Conservation (phyloP, 1,284 basidiomycete species). For the Retiboletus flavoniger region DNA sequence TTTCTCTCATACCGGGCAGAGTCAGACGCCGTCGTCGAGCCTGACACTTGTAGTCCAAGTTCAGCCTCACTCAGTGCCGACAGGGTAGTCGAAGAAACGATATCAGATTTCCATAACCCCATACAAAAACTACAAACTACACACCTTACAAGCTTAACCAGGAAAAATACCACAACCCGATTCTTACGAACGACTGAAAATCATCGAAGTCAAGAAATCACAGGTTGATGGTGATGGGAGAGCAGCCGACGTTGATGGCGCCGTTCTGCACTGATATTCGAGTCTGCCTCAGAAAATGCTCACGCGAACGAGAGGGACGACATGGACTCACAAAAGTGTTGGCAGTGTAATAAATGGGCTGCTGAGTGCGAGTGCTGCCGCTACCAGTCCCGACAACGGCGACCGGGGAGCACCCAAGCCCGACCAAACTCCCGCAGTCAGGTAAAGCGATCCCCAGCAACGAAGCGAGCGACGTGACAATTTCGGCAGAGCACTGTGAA, state of each 20-base stretch:
- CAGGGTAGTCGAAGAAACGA: no score
- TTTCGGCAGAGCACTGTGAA: background rate
- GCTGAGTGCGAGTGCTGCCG: background rate
- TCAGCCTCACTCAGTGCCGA: no score
- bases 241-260: slow-evolving; percentile 10
- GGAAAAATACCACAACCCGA: background rate
- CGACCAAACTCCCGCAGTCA: slow-evolving; percentile 7
- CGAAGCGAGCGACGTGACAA: background rate
- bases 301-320: background rate
- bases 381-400: background rate
- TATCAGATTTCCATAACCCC: no score
- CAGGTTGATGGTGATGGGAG: slow-evolving; percentile 1
- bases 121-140: no score
- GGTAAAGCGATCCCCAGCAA: background rate
- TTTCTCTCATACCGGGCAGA: background rate
- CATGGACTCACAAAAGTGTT: slow-evolving; percentile 16
- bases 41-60: no score
- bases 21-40: background rate
- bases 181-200: background rate
- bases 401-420: slow-evolving; percentile 14
- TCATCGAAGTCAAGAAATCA: background rate
- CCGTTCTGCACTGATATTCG: slow-evolving; percentile 5
- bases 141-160: background rate
- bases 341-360: slow-evolving; percentile 19
- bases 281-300: background rate